Conservation (phyloP, 2,329 filamentous ascomycete species). For the Talaromyces sp. region DNA sequence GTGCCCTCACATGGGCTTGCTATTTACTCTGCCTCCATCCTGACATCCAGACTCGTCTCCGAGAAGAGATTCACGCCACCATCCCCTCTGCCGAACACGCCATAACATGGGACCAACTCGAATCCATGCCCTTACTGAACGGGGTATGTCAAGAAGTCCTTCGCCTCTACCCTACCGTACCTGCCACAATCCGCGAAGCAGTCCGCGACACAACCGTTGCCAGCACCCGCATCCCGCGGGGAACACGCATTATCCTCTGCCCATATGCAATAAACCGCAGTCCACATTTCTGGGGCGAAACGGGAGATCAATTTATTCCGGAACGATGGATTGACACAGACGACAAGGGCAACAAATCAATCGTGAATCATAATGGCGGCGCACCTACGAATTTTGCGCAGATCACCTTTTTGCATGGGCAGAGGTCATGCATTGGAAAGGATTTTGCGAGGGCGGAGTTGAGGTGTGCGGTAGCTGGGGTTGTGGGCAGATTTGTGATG, state of each 20-base stretch:
- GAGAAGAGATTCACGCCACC: slow-evolving; percentile 48
- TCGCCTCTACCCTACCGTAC: slow-evolving; percentile 41
- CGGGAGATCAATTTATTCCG: slow-evolving; percentile 70
- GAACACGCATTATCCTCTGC: slow-evolving; percentile 65
- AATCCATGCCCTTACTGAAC: slow-evolving; percentile 71
- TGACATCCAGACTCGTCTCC: slow-evolving; percentile 47
- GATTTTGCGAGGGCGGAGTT: slow-evolving; percentile 44
- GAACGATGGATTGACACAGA: slow-evolving; percentile 66
- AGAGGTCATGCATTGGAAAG: slow-evolving; percentile 38
- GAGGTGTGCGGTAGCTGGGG: slow-evolving; percentile 37
- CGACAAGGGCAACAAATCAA: slow-evolving; percentile 49
- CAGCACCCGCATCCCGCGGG: slow-evolving; percentile 63
- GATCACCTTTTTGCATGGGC: slow-evolving; percentile 41
- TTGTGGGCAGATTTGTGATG: slow-evolving; percentile 35
- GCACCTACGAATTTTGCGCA: slow-evolving; percentile 38
- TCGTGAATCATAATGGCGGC: slow-evolving; percentile 53
- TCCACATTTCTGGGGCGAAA: slow-evolving; percentile 67
- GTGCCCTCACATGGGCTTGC: slow-evolving; percentile 52
- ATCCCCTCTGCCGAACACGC: slow-evolving; percentile 39
- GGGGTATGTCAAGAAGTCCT: slow-evolving; percentile 74
- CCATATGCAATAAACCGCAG: slow-evolving; percentile 69
- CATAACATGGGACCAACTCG: slow-evolving; percentile 47
- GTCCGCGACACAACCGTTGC: slow-evolving; percentile 53
- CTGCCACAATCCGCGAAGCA: slow-evolving; percentile 38
- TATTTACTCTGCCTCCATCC: slow-evolving; percentile 53